Evolutionary conservation across 352 stramenopile genomes (phyloP), one percentile per base, ranked within the genome.

Genomic region (Phytophthora constricta): DNA sequence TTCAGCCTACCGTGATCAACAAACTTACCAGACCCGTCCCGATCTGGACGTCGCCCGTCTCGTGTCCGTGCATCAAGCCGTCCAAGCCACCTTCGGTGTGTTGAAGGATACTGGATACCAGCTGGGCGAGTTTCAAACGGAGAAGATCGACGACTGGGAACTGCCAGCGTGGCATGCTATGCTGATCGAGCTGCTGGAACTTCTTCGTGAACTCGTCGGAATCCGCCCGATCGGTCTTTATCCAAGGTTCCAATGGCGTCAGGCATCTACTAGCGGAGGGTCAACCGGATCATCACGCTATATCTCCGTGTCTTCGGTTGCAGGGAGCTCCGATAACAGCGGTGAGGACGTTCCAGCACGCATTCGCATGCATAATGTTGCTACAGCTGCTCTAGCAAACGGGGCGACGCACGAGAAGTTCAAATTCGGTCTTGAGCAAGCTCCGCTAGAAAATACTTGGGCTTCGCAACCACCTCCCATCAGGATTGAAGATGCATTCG

Each of bases 71-170:
- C 34, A 13, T 17, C 45, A 20, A 0, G 33, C 56, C 1, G 23
- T n/a, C 0, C 17, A 56, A 3, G 34, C 56, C n/a, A 17, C 51
- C 2, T 63, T 63, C 46, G 14, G 11, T 2, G 5, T 56, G 16
- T 8, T 64, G 3, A 42, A 20, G 7, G 41, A 56, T 0, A 11
- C 45, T 4, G 46, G 45, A 0, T 56, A 31, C 56, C 31, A 33
- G 2, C 19, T 64, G 33, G 56, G 56, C 9, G 23, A 14, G 1
- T 64, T 64, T 17, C 33, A 64, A 27, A 54, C 53, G 54, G 54
- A 62, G 42, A 43, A 46, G 27, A 19, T 62, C 10, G 52, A 37
- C 54, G 56, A 64, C n/a, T 52, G 56, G 56, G 46, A 56, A 13
- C 16, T 57, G 4, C 14, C 4, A 16, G 9, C 22, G 2, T 64